These are phyloP conservation scores for Irpex rosettiformis DNA, from an alignment of 1,284 basidiomycete genomes.

Conservation along the genomic window DNA sequence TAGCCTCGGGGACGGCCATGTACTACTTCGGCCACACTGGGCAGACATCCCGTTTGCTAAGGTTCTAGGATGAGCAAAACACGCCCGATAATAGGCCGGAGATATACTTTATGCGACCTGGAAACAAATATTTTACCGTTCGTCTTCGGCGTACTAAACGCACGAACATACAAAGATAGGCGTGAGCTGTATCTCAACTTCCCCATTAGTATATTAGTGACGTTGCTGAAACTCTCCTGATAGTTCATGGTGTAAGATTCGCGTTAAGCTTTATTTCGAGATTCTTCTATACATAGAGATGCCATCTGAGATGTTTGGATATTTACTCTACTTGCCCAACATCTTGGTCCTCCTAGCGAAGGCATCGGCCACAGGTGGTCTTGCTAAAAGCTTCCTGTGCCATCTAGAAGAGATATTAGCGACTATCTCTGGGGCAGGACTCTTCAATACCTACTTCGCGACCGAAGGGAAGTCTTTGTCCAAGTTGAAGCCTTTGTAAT, in stretches of 20 bases:
- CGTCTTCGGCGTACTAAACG: too few relatives aligned
- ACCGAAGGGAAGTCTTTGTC: constrained; percentile 10
- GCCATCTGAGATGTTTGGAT: neutral
- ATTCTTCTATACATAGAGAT: neutral
- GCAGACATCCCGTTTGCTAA: too few relatives aligned
- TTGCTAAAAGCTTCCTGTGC: neutral
- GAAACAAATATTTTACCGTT: too few relatives aligned
- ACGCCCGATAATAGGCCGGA: too few relatives aligned
- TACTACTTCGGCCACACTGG: neutral
- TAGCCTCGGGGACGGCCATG: neutral
- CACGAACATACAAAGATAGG: too few relatives aligned
- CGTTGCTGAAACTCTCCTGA: too few relatives aligned
- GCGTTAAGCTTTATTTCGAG: neutral
- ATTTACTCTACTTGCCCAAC: neutral
- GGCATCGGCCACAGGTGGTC: neutral
- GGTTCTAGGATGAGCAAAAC: too few relatives aligned
- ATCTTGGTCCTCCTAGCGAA: neutral
- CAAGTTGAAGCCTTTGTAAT: constrained; percentile 10
- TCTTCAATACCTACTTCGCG: constrained; percentile 6
- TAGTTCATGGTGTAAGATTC: too few relatives aligned
- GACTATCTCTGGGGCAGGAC: too few relatives aligned
- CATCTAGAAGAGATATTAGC: neutral
- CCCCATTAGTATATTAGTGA: too few relatives aligned
- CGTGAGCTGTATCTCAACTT: too few relatives aligned
- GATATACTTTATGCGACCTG: too few relatives aligned